phyloP scores from a whole-genome alignment of 106 monocot genomes.

The Platanthera guangdongensis region DNA sequence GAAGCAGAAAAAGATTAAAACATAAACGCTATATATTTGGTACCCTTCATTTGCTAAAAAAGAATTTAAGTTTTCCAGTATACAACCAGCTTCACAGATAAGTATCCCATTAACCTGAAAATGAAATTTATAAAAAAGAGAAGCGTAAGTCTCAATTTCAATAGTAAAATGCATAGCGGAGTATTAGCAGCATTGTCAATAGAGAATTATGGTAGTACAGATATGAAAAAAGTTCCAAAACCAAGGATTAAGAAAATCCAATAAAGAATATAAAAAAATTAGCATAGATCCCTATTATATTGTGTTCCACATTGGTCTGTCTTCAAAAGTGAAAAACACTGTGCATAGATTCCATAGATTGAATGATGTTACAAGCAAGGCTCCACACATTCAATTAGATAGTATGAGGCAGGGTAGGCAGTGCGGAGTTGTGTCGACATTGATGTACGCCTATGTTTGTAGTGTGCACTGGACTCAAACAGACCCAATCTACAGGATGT shows the following conservation, averaged over 20 bases:
- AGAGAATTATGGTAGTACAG: not conserved
- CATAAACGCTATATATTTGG: constrained; percentile 1
- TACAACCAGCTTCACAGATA: constrained; percentile 92
- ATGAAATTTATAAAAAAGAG: constrained; percentile 2
- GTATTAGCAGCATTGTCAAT: constrained; percentile 2
- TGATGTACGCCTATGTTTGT: too few species aligned
- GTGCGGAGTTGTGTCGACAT: too few species aligned
- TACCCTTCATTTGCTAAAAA: constrained; percentile 92
- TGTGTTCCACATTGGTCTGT: too few species aligned
- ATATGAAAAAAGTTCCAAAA: not conserved
- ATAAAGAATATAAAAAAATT: not conserved
- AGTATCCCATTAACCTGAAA: constrained; percentile 87
- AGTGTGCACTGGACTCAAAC: too few species aligned
- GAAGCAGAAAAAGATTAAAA: not conserved
- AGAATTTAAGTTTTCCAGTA: constrained; percentile 73
- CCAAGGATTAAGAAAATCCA: not conserved
- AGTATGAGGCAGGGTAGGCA: too few species aligned
- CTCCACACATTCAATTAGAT: too few species aligned
- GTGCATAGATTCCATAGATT: too few species aligned
- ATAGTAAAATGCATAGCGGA: not conserved
- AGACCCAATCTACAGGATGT: too few species aligned
- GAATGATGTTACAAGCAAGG: too few species aligned
- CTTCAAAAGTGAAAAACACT: too few species aligned
- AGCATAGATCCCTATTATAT: not conserved
- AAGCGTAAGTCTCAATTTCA: not conserved